These are phyloP conservation scores for Termitomyces sp. DNA, from an alignment of 768 basidiomycete genomes.

Conservation along the genomic window DNA sequence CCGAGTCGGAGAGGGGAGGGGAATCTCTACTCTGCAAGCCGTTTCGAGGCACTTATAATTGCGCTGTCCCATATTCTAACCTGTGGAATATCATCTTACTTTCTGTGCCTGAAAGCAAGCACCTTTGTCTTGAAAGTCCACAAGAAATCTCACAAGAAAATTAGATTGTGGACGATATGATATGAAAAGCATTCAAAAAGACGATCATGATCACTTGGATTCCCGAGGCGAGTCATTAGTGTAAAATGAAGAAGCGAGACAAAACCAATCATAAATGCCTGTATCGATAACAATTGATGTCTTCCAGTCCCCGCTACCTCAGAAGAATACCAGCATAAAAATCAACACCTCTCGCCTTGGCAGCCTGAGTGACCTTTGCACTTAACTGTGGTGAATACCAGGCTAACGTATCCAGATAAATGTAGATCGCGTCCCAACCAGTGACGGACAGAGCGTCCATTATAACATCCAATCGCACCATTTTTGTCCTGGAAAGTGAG, in stretches of 20 bases:
- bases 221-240: background rate
- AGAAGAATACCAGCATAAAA: background rate
- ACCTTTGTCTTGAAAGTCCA: background rate
- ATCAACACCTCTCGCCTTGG: background rate
- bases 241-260: background rate
- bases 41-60: background rate
- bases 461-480: background rate
- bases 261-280: background rate
- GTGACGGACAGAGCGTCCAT: slow-evolving; percentile 1
- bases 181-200: background rate
- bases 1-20: too few species aligned
- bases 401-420: background rate
- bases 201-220: background rate
- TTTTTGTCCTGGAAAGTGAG: background rate
- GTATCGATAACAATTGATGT: background rate
- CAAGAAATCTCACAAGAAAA: background rate
- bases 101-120: background rate
- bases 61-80: background rate
- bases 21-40: background rate
- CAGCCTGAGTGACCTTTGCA: background rate
- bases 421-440: slow-evolving; percentile 2
- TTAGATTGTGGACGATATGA: background rate
- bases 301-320: background rate
- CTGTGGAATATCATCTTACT: background rate
- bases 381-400: background rate